phyloP scores from a whole-genome alignment of 305 asterid genomes.

The Fraxinus platypoda region DNA sequence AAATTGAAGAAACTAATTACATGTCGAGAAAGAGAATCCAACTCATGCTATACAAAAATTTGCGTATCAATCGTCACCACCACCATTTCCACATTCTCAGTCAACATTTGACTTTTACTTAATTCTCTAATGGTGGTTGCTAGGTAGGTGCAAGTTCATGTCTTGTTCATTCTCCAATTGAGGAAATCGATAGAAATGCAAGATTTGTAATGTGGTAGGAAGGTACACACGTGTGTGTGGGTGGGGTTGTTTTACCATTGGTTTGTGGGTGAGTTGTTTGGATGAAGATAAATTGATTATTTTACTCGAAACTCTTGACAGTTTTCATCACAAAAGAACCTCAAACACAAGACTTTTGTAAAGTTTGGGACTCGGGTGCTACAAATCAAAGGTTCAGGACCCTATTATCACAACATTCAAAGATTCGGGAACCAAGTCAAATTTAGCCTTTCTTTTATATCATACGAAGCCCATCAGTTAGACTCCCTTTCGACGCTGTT shows the following conservation, averaged over 20 bases:
- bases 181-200: not conserved
- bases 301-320: not conserved
- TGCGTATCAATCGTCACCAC: not conserved
- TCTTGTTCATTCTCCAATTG: not conserved
- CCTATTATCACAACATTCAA: not conserved
- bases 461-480: not conserved
- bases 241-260: not conserved
- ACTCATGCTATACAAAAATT: not conserved
- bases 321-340: not conserved
- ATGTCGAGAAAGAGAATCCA: not conserved
- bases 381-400: not conserved
- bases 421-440: not conserved
- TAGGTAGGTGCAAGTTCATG: not conserved
- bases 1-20: not conserved
- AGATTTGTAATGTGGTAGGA: not conserved
- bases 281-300: not conserved
- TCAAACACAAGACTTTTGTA: not conserved
- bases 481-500: conserved; percentile 38
- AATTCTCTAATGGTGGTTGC: not conserved
- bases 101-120: not conserved
- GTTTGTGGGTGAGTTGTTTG: not conserved
- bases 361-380: not conserved
- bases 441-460: not conserved
- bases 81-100: not conserved
- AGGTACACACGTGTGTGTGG: not conserved